phyloP scores from a whole-genome alignment of 1,284 basidiomycete species.

The Bondarzewia mesenterica region DNA sequence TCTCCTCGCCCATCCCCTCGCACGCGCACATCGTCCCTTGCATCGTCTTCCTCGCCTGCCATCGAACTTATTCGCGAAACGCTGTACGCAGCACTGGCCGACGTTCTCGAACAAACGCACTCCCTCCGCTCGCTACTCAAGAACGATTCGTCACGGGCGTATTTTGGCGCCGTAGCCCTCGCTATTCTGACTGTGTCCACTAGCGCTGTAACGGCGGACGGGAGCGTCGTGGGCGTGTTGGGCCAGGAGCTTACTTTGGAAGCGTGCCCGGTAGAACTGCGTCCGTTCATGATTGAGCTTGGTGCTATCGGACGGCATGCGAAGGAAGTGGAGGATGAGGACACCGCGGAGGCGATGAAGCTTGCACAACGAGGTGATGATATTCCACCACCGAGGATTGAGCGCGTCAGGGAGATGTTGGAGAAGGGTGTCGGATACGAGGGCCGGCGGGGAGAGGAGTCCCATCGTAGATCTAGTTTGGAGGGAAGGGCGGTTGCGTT shows the following conservation, averaged over 20 bases:
- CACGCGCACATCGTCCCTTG: constrained; percentile 53
- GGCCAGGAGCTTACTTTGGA: constrained; percentile 40
- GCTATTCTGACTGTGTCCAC: constrained; percentile 64
- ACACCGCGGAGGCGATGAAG: constrained; percentile 45
- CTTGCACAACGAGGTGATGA: constrained; percentile 36
- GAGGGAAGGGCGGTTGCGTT: constrained; percentile 59
- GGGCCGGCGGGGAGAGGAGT: constrained; percentile 18
- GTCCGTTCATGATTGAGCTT: constrained; percentile 64
- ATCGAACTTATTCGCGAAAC: constrained; percentile 76
- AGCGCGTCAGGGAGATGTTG: constrained; percentile 51
- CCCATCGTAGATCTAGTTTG: constrained; percentile 34
- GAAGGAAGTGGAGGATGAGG: constrained; percentile 45
- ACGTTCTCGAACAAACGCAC: constrained; percentile 48
- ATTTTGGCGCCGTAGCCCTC: constrained; percentile 67
- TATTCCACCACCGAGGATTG: constrained; percentile 45
- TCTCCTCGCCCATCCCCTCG: constrained; percentile 19
- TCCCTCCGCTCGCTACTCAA: constrained; percentile 46
- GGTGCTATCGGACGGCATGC: constrained; percentile 45
- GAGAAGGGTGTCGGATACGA: constrained; percentile 45
- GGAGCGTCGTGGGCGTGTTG: constrained; percentile 49
- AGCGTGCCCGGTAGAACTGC: constrained; percentile 50
- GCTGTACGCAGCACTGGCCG: constrained; percentile 68
- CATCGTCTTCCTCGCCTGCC: constrained; percentile 47
- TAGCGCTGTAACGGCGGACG: constrained; percentile 36
- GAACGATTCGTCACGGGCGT: constrained; percentile 60